Conservation (phyloP, 176 grass and related monocot genomes). For the Avena atlantica region DNA sequence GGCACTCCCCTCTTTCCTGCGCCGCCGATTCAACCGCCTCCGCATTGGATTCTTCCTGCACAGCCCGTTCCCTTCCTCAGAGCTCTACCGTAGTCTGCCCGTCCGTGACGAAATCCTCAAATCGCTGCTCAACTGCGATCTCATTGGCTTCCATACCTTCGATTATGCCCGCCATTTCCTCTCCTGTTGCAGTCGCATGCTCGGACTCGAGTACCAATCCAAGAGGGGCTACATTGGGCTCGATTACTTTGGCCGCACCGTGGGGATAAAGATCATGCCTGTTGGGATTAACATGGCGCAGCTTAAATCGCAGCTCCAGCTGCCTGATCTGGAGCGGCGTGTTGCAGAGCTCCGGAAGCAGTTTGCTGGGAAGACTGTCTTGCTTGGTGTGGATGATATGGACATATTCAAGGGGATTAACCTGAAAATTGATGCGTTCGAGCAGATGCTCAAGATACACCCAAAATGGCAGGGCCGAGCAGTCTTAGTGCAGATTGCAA, state of each 20-base stretch:
- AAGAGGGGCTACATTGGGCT: conserved; percentile 65
- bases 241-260: conserved; percentile 60
- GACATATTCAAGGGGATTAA: conserved; percentile 61
- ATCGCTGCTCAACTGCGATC: conserved; percentile 64
- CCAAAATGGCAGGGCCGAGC: conserved; percentile 55
- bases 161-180: conserved; percentile 66
- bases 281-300: conserved; percentile 63
- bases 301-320: conserved; percentile 52
- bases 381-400: conserved; percentile 61
- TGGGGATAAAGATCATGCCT: conserved; percentile 66
- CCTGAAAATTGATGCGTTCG: conserved; percentile 52
- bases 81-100: conserved; percentile 60
- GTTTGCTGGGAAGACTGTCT: conserved; percentile 56
- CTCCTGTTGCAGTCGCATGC: conserved; percentile 66
- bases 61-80: conserved; percentile 61
- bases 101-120: conserved; percentile 63
- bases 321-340: conserved; percentile 55
- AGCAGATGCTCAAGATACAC: conserved; percentile 54
- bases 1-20: conserved; percentile 85
- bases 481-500: conserved; percentile 54
- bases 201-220: conserved; percentile 63
- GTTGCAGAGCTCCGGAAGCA: conserved; percentile 54
- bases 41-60: conserved; percentile 68
- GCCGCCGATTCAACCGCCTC: conserved; percentile 71
- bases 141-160: conserved; percentile 59